Conservation (phyloP, 1,284 basidiomycete species). For the Chondrostereum purpureum region DNA sequence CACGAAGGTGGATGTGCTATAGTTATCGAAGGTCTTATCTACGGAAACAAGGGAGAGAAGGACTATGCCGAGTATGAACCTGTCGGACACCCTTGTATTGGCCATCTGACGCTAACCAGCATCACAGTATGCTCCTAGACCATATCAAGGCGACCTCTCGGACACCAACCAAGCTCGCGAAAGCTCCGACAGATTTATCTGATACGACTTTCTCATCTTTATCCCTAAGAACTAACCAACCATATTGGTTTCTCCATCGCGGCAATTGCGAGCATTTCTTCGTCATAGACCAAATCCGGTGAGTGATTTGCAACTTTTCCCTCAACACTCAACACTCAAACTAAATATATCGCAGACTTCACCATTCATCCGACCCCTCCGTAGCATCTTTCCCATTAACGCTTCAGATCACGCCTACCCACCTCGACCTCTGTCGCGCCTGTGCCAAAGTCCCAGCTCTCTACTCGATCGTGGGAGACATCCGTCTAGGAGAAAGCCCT, state of each 20-base stretch:
- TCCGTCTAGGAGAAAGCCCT: conserved; percentile 69
- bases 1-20: conserved; percentile 37
- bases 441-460: conserved; percentile 66
- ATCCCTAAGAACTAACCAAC: conserved; percentile 56
- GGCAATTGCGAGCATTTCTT: conserved; percentile 79
- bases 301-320: no score
- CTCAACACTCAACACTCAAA: no score
- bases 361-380: conserved; percentile 47
- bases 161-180: conserved; percentile 22
- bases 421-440: conserved; percentile 56
- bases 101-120: conserved; percentile 1
- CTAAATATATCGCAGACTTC: no score
- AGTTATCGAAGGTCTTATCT: conserved; percentile 51
- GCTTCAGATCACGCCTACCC: conserved; percentile 53
- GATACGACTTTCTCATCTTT: conserved; percentile 47
- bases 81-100: no score
- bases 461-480: conserved; percentile 59
- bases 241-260: conserved; percentile 75
- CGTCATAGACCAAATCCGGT: conserved; percentile 70
- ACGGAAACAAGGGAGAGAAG: conserved; percentile 37
- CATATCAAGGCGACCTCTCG: conserved; percentile 26
- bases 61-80: conserved; percentile 63
- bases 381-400: conserved; percentile 63
- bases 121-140: conserved; percentile 42
- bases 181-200: conserved; percentile 38